Evolutionary conservation across 208 protist genomes (phyloP), one percentile per base, ranked within the genome.

Genomic region (Wallacemonas sp.): DNA sequence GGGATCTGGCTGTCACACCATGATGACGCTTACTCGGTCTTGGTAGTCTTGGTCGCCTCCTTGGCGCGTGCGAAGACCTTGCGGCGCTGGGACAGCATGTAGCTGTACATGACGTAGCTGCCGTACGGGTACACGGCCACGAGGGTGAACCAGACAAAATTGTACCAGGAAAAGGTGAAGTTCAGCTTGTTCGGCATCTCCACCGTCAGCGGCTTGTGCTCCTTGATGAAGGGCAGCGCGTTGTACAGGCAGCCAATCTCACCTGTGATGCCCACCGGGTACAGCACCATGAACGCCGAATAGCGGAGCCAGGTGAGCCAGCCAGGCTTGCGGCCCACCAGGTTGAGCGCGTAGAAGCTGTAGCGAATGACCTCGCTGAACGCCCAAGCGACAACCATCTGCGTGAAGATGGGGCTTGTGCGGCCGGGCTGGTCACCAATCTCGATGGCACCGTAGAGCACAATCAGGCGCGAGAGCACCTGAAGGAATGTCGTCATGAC

Each of bases 301-400:
- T 97, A 97, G 27, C 93, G 83, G 60, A 95, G 72, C 89, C 89
- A 97, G 22, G 86, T 87, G 50, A 96, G 60, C 9, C 67, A 44
- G n/a, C 72, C 50, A 38, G 34, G 0, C 63, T 79, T 81, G 32
- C 48, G 26, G 12, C 78, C 63, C 41, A 86, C 1, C 37, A 93
- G 64, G 60, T 85, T 92, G 19, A 83, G 19, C 21, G 63, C 61
- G 75, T 97, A 97, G 76, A 85, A 97, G 48, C 77, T 70, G 73
- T 97, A 97, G 42, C 93, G 89, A 57, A 97, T 87, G 33, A 96
- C 63, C 70, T 97, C 93, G 38, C 84, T 88, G 13, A 89, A 66
- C 37, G 66, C 73, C 93, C 93, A 97, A 9, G 91, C 89, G 19
- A 91, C 29, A 30, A 94, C 15, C 83, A 97, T 93, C 71, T 91